A percentile compares a stretch with the other conserved stretches of the same genome.
phyloP scores from a whole-genome alignment of 345 rosid species.

The Crucihimalaya himalaica region DNA sequence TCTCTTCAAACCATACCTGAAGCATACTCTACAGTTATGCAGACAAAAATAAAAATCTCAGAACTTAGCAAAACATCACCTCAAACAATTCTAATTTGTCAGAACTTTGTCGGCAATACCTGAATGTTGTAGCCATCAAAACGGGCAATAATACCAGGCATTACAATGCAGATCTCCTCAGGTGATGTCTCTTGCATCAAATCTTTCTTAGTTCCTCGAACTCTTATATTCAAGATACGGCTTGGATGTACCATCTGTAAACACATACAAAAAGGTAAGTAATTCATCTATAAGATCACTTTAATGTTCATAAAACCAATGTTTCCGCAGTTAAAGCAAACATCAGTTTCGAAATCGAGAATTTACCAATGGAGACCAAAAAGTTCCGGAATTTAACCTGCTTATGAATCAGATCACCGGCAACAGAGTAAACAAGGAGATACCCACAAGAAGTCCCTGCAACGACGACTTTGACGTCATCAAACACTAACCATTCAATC shows the following conservation, averaged over 20 bases:
- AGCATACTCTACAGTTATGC: conserved; percentile 59
- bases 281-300: not conserved
- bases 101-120: conserved; percentile 42
- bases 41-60: conserved; percentile 9
- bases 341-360: not conserved
- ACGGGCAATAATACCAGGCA: conserved; percentile 83
- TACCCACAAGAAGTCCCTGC: conserved; percentile 86
- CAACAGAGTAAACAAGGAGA: conserved; percentile 64
- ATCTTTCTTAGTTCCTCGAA: conserved; percentile 70
- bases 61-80: not conserved
- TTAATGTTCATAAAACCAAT: not conserved
- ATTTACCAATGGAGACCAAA: not conserved
- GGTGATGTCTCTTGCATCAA: conserved; percentile 58
- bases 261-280: not conserved
- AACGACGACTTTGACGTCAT: conserved; percentile 65
- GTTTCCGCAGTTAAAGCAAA: not conserved
- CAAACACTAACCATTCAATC: conserved; percentile 82
- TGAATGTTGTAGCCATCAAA: conserved; percentile 77
- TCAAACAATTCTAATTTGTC: not conserved
- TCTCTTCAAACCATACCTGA: conserved; percentile 65
- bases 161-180: conserved; percentile 72
- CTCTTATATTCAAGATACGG: conserved; percentile 69
- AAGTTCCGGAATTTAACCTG: conserved; percentile 49
- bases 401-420: conserved; percentile 73
- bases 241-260: conserved; percentile 64